Evolutionary conservation across 441 rosid genomes (phyloP), one percentile per base, ranked within the genome.

Genomic region (Brassica balearica): DNA sequence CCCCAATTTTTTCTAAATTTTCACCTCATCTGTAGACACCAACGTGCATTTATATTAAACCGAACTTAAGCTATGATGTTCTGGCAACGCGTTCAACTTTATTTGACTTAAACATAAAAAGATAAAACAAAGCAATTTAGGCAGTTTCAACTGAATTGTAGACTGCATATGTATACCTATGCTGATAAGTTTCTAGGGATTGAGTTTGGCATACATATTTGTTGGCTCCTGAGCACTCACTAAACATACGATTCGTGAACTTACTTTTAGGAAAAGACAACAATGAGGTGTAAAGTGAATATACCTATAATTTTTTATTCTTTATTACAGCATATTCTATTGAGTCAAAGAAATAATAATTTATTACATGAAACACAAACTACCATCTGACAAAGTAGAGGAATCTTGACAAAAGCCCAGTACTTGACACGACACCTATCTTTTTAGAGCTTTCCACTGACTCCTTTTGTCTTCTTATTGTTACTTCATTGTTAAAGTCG

Each of bases 1-100:
- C 91, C 91, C 94, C 91, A 92, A 88, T 0, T 8, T 25, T 6
- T 6, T 9, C 12, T 9, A 5, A 4, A 0, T n/a, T 29, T 25
- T 15, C 48, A 41, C 48, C 48, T 9, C 5, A 41, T 8, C 48
- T 41, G 4, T 41, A 41, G 48, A 41, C 48, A 41, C n/a, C 48
- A 41, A 9, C 48, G 10, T 41, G n/a, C 48, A 41, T 11, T 3
- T 10, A 41, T n/a, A n/a, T n/a, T n/a, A n/a, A n/a, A n/a, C n/a
- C n/a, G n/a, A n/a, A n/a, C n/a, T 41, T 41, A 41, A 41, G n/a
- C n/a, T 0, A 41, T 41, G 48, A 41, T 41, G 3, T 41, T 41
- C 48, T 41, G 48, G 48, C n/a, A 41, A 41, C 48, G n/a, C 4
- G n/a, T 41, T 41, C 48, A 41, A 41, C 48, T 41, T 41, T 41